Evolutionary conservation across 2,329 filamentous ascomycete species (phyloP).

Genomic region (Claviceps lovelessii): DNA sequence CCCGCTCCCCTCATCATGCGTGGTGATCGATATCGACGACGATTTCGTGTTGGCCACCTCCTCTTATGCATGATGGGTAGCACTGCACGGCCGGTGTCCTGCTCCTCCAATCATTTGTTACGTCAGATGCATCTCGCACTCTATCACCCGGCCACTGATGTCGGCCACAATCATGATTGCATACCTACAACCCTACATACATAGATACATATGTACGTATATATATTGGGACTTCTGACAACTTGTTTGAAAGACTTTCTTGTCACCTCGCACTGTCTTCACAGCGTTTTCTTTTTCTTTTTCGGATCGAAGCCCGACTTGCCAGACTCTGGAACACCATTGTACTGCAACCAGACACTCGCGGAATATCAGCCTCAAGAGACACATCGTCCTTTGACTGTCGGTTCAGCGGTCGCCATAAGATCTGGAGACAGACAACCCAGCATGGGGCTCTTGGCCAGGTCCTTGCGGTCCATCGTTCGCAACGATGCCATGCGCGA

Average conservation of each 20-base stretch:
- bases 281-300: too few species aligned
- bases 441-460: constrained; percentile 24
- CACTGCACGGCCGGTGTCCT: neutral
- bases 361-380: neutral
- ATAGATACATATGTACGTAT: too few species aligned
- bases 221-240: neutral
- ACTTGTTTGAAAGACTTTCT: neutral
- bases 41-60: neutral
- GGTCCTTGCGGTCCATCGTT: constrained; percentile 40
- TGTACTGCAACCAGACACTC: neutral
- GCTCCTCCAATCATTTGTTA: neutral
- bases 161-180: neutral
- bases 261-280: neutral
- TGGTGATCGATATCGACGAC: neutral
- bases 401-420: neutral
- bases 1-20: neutral
- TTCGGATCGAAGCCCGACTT: too few species aligned
- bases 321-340: neutral
- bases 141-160: neutral
- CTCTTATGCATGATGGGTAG: neutral
- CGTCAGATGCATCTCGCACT: neutral
- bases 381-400: neutral
- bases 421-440: neutral
- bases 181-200: too few species aligned
- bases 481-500: constrained; percentile 57